Conservation (phyloP, 768 basidiomycete genomes). For the Lactarius tabidus region DNA sequence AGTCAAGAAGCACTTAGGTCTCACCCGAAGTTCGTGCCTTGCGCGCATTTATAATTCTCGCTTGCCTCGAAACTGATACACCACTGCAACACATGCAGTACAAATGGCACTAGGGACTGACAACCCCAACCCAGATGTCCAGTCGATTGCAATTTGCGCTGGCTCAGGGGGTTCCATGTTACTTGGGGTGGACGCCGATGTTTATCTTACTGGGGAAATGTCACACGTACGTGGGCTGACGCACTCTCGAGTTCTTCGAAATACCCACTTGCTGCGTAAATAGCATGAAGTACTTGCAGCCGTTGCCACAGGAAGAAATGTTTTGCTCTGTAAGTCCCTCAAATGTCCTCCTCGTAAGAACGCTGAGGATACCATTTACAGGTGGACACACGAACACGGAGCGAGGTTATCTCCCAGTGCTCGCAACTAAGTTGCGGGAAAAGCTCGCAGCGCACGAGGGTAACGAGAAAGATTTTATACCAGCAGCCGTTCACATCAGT, state of each 20-base stretch:
- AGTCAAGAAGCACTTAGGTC: slow-evolving; percentile 34
- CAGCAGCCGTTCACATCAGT: slow-evolving; percentile 66
- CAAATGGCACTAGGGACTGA: slow-evolving; percentile 51
- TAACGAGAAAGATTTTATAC: slow-evolving; percentile 29
- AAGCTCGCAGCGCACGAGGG: slow-evolving; percentile 46
- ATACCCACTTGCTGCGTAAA: slow-evolving; percentile 19
- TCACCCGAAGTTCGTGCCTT: slow-evolving; percentile 41
- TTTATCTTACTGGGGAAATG: slow-evolving; percentile 94
- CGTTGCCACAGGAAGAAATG: slow-evolving; percentile 67
- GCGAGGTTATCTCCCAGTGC: slow-evolving; percentile 80
- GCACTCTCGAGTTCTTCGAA: slow-evolving; percentile 4
- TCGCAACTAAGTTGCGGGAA: slow-evolving; percentile 57
- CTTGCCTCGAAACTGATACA: neutral
- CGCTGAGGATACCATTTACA: slow-evolving; percentile 30
- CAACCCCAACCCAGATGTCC: slow-evolving; percentile 30
- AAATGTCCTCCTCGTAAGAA: neutral
- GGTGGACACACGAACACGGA: slow-evolving; percentile 95
- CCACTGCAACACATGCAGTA: slow-evolving; percentile 39
- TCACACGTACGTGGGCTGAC: slow-evolving; percentile 54
- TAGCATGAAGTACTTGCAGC: slow-evolving; percentile 87
- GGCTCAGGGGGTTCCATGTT: slow-evolving; percentile 84
- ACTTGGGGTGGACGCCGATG: slow-evolving; percentile 66
- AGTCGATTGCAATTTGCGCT: slow-evolving; percentile 84
- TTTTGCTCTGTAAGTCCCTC: slow-evolving; percentile 70
- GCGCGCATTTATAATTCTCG: slow-evolving; percentile 16